Evolutionary conservation across 495 filamentous ascomycete genomes (phyloP).

Genomic region (Cercophora newfieldiana): DNA sequence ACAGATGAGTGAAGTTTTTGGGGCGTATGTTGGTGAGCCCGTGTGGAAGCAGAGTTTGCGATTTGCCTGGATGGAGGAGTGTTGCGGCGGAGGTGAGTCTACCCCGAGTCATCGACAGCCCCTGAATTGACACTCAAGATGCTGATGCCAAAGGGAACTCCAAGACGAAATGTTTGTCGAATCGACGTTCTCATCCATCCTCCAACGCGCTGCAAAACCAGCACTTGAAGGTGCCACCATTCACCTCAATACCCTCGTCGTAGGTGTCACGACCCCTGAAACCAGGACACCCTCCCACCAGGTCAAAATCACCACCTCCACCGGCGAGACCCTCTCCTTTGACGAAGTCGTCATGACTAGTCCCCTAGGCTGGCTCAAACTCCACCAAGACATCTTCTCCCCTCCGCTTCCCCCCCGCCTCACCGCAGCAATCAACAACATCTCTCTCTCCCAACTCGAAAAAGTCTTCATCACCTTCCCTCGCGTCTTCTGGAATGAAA

Average conservation of each 20-base stretch:
- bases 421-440: slow-evolving; percentile 27
- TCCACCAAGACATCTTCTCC: slow-evolving; percentile 57
- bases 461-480: slow-evolving; percentile 77
- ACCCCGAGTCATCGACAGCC: neutral
- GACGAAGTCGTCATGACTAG: slow-evolving; percentile 72
- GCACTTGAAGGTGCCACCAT: slow-evolving; percentile 56
- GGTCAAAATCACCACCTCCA: slow-evolving; percentile 48
- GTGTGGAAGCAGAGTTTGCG: slow-evolving; percentile 60
- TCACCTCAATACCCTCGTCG: slow-evolving; percentile 52
- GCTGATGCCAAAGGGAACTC: neutral
- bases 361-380: slow-evolving; percentile 74
- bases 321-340: slow-evolving; percentile 40
- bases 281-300: slow-evolving; percentile 24
- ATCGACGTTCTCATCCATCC: slow-evolving; percentile 65
- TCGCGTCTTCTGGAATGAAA: slow-evolving; percentile 40
- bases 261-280: slow-evolving; percentile 39
- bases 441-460: slow-evolving; percentile 71
- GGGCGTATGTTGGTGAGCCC: slow-evolving; percentile 61
- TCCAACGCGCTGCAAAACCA: slow-evolving; percentile 55
- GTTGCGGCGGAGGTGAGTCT: slow-evolving; percentile 64
- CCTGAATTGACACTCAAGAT: slow-evolving; percentile 9
- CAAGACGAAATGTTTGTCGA: slow-evolving; percentile 69
- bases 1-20: slow-evolving; percentile 65
- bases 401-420: slow-evolving; percentile 52
- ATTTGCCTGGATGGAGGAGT: slow-evolving; percentile 74